Base-by-base conservation (phyloP, 2,329 filamentous ascomycete genomes). In the Capronia coronata region DNA sequence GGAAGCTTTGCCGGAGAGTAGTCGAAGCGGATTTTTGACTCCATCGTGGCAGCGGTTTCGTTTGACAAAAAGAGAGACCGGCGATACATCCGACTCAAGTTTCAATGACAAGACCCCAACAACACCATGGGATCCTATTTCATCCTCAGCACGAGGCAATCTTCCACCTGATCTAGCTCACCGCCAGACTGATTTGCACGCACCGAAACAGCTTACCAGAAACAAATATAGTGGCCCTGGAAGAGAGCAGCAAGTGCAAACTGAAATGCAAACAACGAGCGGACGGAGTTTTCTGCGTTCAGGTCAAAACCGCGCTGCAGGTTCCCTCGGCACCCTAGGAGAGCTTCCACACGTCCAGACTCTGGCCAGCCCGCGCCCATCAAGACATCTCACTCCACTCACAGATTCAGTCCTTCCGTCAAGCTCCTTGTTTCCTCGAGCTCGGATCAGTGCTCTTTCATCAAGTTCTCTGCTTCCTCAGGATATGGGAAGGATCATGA, bases 81-180 rank as follows among this genome's bases (percentile, higher is more conserved):
- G 22, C 11, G 48, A 51, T n/a, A 43, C 38, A 13, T 40, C 48
- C 30, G 38, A 13, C 9, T 27, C 13, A 13, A 3, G 32, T 25
- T 45, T 19, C 19, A 32, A 18, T 29, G 43, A 42, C 41, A 43
- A 40, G 16, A 54, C 21, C 38, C 54, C 54, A 18, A 35, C 38
- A 32, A 46, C 51, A 30, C 54, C 54, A 10, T 54, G 54, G 51
- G 54, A 54, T 43, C 54, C 51, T 44, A 41, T 54, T 8, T 30
- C 42, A 30, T 43, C 11, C 5, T 11, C 11, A 32, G 13, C 3
- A 43, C 40, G 7, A 32, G 6, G 13, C 38, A 23, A 22, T n/a
- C 38, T 11, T 19, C 19, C 6, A 41, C 10, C 27, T 13, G 25
- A 27, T 40, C 6, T 19, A 1, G 11, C 14, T 19, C 6, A 18